Evolutionary conservation across 2,329 filamentous ascomycete species (phyloP), one percentile per base, ranked within the genome.

Genomic region (Sporothrix dimorphospora): DNA sequence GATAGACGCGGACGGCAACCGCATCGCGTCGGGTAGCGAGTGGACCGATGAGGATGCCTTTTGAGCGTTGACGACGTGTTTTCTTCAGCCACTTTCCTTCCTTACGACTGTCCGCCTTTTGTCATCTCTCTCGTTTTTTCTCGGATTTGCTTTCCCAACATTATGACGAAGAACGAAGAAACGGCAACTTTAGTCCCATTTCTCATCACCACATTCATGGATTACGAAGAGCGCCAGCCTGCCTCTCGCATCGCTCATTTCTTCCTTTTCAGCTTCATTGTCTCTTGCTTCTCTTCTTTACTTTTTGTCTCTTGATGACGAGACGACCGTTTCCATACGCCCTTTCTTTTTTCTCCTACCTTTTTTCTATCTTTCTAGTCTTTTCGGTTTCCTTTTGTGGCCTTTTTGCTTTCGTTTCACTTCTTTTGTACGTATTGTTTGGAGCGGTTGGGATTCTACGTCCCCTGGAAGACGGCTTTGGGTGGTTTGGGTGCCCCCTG

Each of bases 11-110:
- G 85, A 90, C 47, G 88, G 87, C n/a, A 87, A 88, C 78, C 84
- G 89, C 45, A 88, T 90, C 73, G 81, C 87, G n/a, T 89, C 87
- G 42, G 88, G 87, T 14, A 90, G 88, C 79, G 89, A 91, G 77
- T 91, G 89, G 89, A 90, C 88, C 1, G 89, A 91, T 74, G 89
- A 90, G 78, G 88, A 90, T 78, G 86, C 83, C 47, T 89, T 85
- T 77, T 89, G 77, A 55, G 49, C 30, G 11, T 30, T 53, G 11
- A 34, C 16, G 40, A 21, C 9, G 2, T 21, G 30, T 40, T 51
- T 21, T 67, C 11, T n/a, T 7, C 42, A 16, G 3, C 24, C 9
- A 27, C 40, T 45, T 57, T 21, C 11, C n/a, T 19, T 45, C 59
- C 27, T 65, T 16, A 45, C 38, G 59, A 65, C 38, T 45, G 38